Base-by-base conservation (phyloP, 208 protist species). In the Leishmania amazonensis region DNA sequence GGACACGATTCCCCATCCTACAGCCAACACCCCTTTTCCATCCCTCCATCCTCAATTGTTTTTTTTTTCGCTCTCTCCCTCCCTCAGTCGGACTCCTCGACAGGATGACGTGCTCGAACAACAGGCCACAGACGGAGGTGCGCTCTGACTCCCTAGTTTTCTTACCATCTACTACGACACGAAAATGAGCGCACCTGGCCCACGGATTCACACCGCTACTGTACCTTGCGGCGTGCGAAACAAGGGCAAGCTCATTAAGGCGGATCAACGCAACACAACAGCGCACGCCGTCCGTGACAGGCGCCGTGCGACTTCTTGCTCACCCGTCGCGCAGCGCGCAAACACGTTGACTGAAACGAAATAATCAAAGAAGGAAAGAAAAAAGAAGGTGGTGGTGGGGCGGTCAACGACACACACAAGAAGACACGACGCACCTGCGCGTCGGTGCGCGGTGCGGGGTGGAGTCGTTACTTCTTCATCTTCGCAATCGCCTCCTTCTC, bases 401-500 rank as follows among this genome's bases (percentile, higher is more conserved):
- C 4, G 38, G 15, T 6, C 40, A 28, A 71, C 62, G 42, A 68
- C 13, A 42, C 31, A 45, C 31, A 71, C 28, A 49, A 38, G 13
- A 53, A 7, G 11, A 51, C 15, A 54, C 45, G n/a, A 6, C 13
- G n/a, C 8, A 3, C 19, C 49, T 21, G 13, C n/a, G 28, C 73
- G 35, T 35, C 51, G 31, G 47, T 28, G 45, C 21, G 40, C 31
- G 31, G 31, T 35, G 31, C 31, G 31, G 31, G 31, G n/a, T 9
- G 51, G n/a, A 28, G 9, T 21, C 31, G 2, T 54, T 86, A 90
- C 83, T 93, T 94, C 90, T 97, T 97, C 86, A 97, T 79, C 83
- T 96, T 97, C 3, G 87, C 90, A 72, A 97, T 96, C 60, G 92
- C 92, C 21, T 97, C 94, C 91, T 97, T 97, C 86, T 97, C 92